A percentile compares a stretch with the other conserved stretches of the same genome.
These are phyloP conservation scores for Adansonia digitata DNA, from an alignment of 345 rosid genomes.

Conservation along the genomic window DNA sequence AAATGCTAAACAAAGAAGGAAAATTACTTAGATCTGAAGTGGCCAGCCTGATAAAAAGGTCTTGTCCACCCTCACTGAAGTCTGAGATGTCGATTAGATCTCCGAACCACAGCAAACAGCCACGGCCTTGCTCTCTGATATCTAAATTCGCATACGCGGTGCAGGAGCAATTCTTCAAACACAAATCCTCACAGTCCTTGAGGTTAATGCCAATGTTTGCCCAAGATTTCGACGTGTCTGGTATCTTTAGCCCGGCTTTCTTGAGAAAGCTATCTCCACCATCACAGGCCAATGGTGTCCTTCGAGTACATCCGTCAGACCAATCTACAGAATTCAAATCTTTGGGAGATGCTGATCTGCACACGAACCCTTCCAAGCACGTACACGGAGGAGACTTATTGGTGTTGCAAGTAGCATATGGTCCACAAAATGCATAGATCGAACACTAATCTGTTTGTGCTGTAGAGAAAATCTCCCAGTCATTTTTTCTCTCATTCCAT, in stretches of 20 bases:
- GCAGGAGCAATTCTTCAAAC: conserved; percentile 31
- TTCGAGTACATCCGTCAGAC: conserved; percentile 17
- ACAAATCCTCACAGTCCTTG: conserved; percentile 15
- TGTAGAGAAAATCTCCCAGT: neutral
- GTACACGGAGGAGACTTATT: conserved; percentile 13
- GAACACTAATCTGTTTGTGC: conserved; percentile 30
- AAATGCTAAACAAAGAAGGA: neutral
- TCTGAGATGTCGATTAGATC: neutral
- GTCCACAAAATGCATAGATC: conserved; percentile 12
- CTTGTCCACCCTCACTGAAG: neutral
- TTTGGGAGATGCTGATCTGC: conserved; percentile 11
- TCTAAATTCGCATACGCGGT: conserved; percentile 20
- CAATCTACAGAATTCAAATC: conserved; percentile 34
- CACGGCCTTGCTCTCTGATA: conserved; percentile 1
- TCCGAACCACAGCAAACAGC: conserved; percentile 3
- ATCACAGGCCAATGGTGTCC: conserved; percentile 17
- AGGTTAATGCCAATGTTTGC: conserved; percentile 12
- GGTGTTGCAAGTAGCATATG: neutral
- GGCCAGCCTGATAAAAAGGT: conserved; percentile 5
- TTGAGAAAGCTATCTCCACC: conserved; percentile 30
- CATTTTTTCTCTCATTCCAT: conserved; percentile 38
- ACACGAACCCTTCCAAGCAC: conserved; percentile 37
- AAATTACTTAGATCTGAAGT: neutral
- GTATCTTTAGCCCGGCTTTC: conserved; percentile 16
- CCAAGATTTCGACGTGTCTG: conserved; percentile 13